These are phyloP conservation scores for Kodamaea kaohsiungensis DNA, from an alignment of 805 yeast species.

Conservation along the genomic window DNA sequence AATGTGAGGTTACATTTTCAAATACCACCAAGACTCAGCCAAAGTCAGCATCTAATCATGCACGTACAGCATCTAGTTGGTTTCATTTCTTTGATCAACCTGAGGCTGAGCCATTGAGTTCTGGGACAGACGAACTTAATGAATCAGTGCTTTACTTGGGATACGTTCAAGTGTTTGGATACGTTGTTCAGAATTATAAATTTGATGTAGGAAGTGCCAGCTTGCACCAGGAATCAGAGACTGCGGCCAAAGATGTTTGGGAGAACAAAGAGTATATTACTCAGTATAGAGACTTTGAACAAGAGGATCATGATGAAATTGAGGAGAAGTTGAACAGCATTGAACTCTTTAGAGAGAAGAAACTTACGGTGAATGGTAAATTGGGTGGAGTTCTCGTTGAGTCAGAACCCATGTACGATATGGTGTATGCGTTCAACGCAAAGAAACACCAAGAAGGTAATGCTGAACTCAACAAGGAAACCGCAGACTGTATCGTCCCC, in stretches of 20 bases:
- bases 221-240: slow-evolving; percentile 3
- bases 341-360: slow-evolving; percentile 24
- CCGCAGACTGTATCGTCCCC: slow-evolving; percentile 28
- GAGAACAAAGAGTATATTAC: slow-evolving; percentile 34
- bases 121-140: neutral
- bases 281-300: slow-evolving; percentile 21
- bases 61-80: neutral
- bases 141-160: slow-evolving; percentile 26
- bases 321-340: slow-evolving; percentile 21
- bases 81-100: neutral
- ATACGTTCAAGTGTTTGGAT: slow-evolving; percentile 41
- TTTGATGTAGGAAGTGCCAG: slow-evolving; percentile 20
- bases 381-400: slow-evolving; percentile 6
- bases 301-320: slow-evolving; percentile 24
- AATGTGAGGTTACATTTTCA: slow-evolving; percentile 3
- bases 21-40: neutral
- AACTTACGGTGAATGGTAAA: slow-evolving; percentile 26
- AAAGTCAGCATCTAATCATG: neutral
- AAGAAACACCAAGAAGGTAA: slow-evolving; percentile 9
- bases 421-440: slow-evolving; percentile 33
- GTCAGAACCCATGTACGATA: slow-evolving; percentile 21
- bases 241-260: slow-evolving; percentile 25
- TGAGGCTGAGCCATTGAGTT: neutral
- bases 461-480: slow-evolving; percentile 26
- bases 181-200: slow-evolving; percentile 38